Percentiles rank a stretch among this genome's conserved stretches.
Conservation (phyloP, 768 basidiomycete species). For the Lactarius tabidus region DNA sequence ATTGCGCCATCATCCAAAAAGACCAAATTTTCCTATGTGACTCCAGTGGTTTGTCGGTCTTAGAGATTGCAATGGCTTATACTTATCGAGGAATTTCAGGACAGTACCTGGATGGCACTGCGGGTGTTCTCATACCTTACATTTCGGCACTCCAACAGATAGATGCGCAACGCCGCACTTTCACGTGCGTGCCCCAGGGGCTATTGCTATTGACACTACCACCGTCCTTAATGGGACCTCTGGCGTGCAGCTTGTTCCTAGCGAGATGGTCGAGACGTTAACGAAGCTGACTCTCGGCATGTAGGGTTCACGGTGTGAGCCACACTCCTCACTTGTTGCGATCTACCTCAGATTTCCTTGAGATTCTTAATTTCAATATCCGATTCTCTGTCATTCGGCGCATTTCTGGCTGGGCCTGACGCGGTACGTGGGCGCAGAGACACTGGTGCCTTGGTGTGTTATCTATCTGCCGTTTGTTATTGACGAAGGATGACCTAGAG, state of each 20-base stretch:
- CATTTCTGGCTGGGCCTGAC: too few species aligned
- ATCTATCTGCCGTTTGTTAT: slow-evolving; percentile 1
- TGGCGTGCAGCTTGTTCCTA: slow-evolving; percentile 40
- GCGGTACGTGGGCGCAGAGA: slow-evolving; percentile 77
- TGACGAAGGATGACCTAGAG: not conserved
- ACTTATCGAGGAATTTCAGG: slow-evolving; percentile 36
- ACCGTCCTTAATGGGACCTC: slow-evolving; percentile 80
- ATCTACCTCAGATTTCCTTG: not conserved
- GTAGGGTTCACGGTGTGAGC: slow-evolving; percentile 55
- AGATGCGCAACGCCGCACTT: slow-evolving; percentile 85
- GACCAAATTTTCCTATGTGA: slow-evolving; percentile 83
- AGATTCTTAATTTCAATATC: too few species aligned
- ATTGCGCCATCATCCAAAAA: slow-evolving; percentile 69
- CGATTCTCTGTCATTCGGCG: too few species aligned
- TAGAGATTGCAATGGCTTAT: not conserved
- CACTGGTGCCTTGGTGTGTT: slow-evolving; percentile 71
- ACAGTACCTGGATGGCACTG: slow-evolving; percentile 91
- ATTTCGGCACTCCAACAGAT: slow-evolving; percentile 80
- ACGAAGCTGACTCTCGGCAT: not conserved
- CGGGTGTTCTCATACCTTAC: slow-evolving; percentile 88
- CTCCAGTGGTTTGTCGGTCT: slow-evolving; percentile 60
- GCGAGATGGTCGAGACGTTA: not conserved
- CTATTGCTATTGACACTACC: slow-evolving; percentile 82
- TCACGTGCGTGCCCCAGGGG: slow-evolving; percentile 88
- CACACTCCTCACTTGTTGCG: not conserved